A percentile compares a stretch with the other conserved stretches of the same genome.
Conservation (phyloP, 2,329 filamentous ascomycete species). For the Fusarium dlaminii region DNA sequence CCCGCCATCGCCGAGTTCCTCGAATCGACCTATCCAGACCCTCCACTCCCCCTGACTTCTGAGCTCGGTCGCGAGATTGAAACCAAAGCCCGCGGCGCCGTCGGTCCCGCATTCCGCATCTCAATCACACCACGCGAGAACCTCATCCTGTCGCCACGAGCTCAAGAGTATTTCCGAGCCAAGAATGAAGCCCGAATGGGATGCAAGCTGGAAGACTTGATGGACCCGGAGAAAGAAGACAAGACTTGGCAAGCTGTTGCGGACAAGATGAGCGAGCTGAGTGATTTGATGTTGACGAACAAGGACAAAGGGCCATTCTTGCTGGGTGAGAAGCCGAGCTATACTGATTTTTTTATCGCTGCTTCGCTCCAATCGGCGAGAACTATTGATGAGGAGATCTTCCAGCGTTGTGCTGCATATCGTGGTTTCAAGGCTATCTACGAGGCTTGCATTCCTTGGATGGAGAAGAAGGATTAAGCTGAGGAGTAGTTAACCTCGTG, state of each 20-base stretch:
- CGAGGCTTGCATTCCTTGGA: background rate
- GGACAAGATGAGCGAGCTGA: background rate
- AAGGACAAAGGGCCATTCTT: background rate
- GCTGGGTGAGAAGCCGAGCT: background rate
- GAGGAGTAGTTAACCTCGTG: background rate
- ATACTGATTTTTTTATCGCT: constrained; percentile 15
- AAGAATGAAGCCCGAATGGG: background rate
- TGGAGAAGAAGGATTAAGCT: constrained; percentile 1
- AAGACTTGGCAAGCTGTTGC: background rate
- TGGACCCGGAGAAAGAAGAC: background rate
- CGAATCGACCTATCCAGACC: background rate
- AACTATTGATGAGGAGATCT: constrained; percentile 5
- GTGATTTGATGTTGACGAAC: background rate
- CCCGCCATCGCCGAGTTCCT: background rate
- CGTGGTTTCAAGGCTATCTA: constrained; percentile 5
- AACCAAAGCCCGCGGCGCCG: background rate
- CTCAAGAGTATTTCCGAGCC: constrained; percentile 12
- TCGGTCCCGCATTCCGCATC: background rate
- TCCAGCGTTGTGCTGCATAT: background rate
- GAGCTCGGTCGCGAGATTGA: background rate
- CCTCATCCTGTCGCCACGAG: constrained; percentile 1
- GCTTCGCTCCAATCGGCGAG: constrained; percentile 8
- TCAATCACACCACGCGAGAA: constrained; percentile 1
- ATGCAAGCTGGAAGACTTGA: background rate
- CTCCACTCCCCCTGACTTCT: background rate